Evolutionary conservation across 768 basidiomycete genomes (phyloP).

Genomic region (Boletus subparvulus): DNA sequence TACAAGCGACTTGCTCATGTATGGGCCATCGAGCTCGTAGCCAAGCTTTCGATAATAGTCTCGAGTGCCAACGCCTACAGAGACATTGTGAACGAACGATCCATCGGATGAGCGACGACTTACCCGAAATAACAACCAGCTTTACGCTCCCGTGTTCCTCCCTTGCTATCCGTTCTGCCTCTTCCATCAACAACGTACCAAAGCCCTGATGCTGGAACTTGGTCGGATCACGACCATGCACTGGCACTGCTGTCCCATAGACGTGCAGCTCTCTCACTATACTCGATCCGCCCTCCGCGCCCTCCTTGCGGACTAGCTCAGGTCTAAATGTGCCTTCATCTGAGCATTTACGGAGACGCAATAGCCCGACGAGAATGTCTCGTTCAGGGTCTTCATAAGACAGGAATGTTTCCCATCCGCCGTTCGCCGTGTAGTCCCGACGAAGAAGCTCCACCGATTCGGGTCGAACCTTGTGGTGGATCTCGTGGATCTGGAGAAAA

Average conservation of each 20-base stretch:
- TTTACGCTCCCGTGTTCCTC: conserved; percentile 97
- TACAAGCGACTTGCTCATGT: conserved; percentile 87
- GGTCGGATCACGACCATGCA: conserved; percentile 95
- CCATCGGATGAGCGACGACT: conserved; percentile 24
- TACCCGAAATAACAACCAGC: conserved; percentile 95
- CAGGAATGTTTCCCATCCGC: conserved; percentile 99
- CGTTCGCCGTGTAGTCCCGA: conserved; percentile 94
- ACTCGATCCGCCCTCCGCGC: conserved; percentile 76
- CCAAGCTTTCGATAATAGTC: conserved; percentile 96
- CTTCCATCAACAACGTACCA: conserved; percentile 97
- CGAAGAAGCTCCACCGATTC: conserved; percentile 94
- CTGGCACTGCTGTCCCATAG: conserved; percentile 96
- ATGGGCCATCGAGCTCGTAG: conserved; percentile 93
- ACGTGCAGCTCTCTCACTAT: conserved; percentile 97
- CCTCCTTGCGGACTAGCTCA: conserved; percentile 73
- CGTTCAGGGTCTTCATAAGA: conserved; percentile 98
- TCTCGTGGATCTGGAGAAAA: conserved; percentile 87
- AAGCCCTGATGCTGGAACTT: conserved; percentile 99
- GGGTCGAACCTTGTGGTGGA: conserved; percentile 95
- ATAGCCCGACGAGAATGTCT: conserved; percentile 92
- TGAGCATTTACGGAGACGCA: conserved; percentile 91
- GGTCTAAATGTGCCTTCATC: conserved; percentile 96
- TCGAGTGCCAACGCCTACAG: conserved; percentile 86
- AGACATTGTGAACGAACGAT: neutral
- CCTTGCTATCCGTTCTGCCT: conserved; percentile 95